These are phyloP conservation scores for Venustampulla echinocandica DNA, from an alignment of 495 filamentous ascomycete species.

Conservation along the genomic window DNA sequence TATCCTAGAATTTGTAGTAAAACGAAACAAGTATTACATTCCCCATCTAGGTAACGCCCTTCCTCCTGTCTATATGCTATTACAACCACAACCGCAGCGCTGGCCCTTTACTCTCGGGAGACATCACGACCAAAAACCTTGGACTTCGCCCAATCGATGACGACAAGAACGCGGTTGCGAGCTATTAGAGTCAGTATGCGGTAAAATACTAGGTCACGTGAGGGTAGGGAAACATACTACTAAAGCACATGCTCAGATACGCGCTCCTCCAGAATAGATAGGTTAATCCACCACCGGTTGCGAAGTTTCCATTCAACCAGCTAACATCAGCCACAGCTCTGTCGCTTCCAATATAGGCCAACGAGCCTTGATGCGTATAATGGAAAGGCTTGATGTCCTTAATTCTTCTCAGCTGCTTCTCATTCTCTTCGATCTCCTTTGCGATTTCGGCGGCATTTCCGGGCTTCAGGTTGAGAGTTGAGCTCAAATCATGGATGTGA, in stretches of 20 bases:
- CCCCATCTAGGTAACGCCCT: no score
- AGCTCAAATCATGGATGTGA: constrained; percentile 54
- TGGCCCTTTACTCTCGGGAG: constrained; percentile 84
- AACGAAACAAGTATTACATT: no score
- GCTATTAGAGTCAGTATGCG: constrained; percentile 35
- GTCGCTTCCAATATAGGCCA: constrained; percentile 98
- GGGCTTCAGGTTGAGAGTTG: constrained; percentile 37
- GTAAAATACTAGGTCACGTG: constrained; percentile 5
- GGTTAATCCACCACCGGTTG: constrained; percentile 70
- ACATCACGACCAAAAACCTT: constrained; percentile 93
- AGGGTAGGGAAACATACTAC: constrained; percentile 56
- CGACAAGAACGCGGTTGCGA: constrained; percentile 85
- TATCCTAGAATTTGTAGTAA: no score
- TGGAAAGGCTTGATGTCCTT: constrained; percentile 95
- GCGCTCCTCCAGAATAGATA: constrained; percentile 95
- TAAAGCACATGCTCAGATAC: constrained; percentile 99
- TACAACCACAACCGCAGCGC: no score
- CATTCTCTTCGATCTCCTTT: constrained; percentile 71
- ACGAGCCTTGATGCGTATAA: constrained; percentile 91
- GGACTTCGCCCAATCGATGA: constrained; percentile 92
- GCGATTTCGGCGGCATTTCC: constrained; percentile 51
- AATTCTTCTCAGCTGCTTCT: constrained; percentile 77
- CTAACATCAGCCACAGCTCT: constrained; percentile 95
- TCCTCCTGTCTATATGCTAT: no score
- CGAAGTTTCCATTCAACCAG: constrained; percentile 95